Base-by-base conservation (phyloP, 495 filamentous ascomycete species). In the Aspergillus saccharolyticus region DNA sequence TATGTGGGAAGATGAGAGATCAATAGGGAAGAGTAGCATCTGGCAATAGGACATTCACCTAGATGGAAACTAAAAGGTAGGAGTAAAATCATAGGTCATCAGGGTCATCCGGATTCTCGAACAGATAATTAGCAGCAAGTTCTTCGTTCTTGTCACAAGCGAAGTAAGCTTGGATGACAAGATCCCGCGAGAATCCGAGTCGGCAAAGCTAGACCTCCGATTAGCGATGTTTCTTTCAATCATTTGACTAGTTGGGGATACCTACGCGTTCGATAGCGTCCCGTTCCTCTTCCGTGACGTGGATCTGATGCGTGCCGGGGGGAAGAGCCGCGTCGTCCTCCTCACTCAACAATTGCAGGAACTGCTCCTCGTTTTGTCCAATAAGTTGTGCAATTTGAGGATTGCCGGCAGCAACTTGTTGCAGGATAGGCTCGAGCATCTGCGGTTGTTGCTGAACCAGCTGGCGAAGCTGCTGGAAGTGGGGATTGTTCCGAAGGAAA, bases 91-190 rank as follows among this genome's bases (percentile, higher is more conserved):
- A 72, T 70, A 74, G 70, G 53, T 88, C 82, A 54, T 91, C 88
- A 33, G 88, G 87, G 25, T 97, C 94, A 57, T 94, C 90, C 1
- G 92, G 91, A 70, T 97, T 90, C 62, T 98, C 94, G 66, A 98
- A 98, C 53, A 98, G 79, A 74, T 97, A 97, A 68, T 98, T 98
- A 28, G 94, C 94, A 3, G 94, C 92, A 39, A 97, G 78, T 70
- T 98, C 94, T 73, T 98, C 94, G 71, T 98, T 97, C 80, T 97
- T 98, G 74, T 98, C 94, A 71, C 94, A 98, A 7, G 94, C 94
- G 70, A 98, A 97, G 76, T 97, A 98, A 14, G 94, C 94, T 77
- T 98, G 94, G 68, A 98, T 96, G 44, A 93, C 95, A 62, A 88
- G 82, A 64, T 97, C 93, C 25, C 92, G 86, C 52, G 91, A 83